A percentile compares a stretch with the other conserved stretches of the same genome.
phyloP scores from a whole-genome alignment of 306 rosid species.

The Prunus fruticosa region DNA sequence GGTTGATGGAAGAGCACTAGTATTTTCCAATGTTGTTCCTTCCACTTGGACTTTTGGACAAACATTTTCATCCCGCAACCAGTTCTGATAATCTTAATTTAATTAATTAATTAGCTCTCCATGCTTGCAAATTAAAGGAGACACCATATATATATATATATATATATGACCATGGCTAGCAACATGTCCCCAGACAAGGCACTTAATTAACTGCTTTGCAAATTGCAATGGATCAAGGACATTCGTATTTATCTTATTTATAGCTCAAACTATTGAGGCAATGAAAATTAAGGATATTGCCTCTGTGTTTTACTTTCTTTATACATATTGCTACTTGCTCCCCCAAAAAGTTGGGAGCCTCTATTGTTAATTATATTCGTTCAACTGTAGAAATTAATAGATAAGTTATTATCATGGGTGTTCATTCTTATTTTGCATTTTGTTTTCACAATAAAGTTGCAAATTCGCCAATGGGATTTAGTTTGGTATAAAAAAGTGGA shows the following conservation, averaged over 20 bases:
- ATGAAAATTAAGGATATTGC: too few species aligned
- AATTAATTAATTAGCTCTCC: background rate
- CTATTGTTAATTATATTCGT: background rate
- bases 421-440: background rate
- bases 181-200: background rate
- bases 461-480: background rate
- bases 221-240: too few species aligned
- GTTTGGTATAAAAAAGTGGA: too few species aligned
- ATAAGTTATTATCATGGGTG: background rate
- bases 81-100: constrained; percentile 35
- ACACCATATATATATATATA: too few species aligned
- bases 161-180: too few species aligned
- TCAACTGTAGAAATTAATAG: background rate
- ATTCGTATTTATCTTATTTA: too few species aligned
- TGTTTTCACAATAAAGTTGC: background rate
- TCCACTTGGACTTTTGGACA: constrained; percentile 80
- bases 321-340: too few species aligned
- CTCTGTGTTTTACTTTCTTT: too few species aligned
- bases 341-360: background rate
- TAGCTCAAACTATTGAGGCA: too few species aligned
- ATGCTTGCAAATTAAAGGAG: background rate
- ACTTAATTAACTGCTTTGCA: background rate
- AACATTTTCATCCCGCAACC: constrained; percentile 59
- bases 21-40: constrained; percentile 61
- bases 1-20: constrained; percentile 47